Evolutionary conservation across 2,329 filamentous ascomycete genomes (phyloP).

Genomic region (Penicillium glabrum): DNA sequence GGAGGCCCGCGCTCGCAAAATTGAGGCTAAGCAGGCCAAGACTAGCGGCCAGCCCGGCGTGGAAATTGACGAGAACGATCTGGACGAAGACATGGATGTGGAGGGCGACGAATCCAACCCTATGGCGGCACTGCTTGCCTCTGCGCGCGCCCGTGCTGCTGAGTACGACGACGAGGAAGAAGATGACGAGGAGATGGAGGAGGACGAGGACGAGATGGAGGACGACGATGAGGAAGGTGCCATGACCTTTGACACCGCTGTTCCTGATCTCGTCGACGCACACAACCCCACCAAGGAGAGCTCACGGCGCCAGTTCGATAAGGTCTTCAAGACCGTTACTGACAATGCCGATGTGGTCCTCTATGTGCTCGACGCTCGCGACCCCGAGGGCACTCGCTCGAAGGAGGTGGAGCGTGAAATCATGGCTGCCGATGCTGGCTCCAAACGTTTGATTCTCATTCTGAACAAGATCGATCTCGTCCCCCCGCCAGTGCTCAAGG

Average conservation of each 20-base stretch:
- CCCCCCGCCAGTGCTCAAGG: slow-evolving; percentile 75
- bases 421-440: slow-evolving; percentile 80
- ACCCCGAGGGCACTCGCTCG: slow-evolving; percentile 86
- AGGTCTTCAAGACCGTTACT: slow-evolving; percentile 91
- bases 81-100: slow-evolving; percentile 55
- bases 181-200: slow-evolving; percentile 55
- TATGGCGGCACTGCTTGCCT: slow-evolving; percentile 45
- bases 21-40: slow-evolving; percentile 35
- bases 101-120: slow-evolving; percentile 62
- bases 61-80: slow-evolving; percentile 46
- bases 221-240: slow-evolving; percentile 54
- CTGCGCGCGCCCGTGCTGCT: slow-evolving; percentile 44
- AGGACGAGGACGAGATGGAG: slow-evolving; percentile 59
- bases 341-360: slow-evolving; percentile 86
- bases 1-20: slow-evolving; percentile 52
- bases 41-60: slow-evolving; percentile 27
- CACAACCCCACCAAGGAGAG: slow-evolving; percentile 50
- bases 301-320: slow-evolving; percentile 87
- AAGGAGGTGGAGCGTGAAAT: slow-evolving; percentile 87
- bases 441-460: slow-evolving; percentile 85
- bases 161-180: slow-evolving; percentile 51
- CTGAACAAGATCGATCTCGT: slow-evolving; percentile 96
- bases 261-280: slow-evolving; percentile 46
- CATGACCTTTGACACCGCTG: slow-evolving; percentile 47
- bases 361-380: slow-evolving; percentile 89